phyloP scores from a whole-genome alignment of 495 filamentous ascomycete species.

The Endocarpon pusillum region DNA sequence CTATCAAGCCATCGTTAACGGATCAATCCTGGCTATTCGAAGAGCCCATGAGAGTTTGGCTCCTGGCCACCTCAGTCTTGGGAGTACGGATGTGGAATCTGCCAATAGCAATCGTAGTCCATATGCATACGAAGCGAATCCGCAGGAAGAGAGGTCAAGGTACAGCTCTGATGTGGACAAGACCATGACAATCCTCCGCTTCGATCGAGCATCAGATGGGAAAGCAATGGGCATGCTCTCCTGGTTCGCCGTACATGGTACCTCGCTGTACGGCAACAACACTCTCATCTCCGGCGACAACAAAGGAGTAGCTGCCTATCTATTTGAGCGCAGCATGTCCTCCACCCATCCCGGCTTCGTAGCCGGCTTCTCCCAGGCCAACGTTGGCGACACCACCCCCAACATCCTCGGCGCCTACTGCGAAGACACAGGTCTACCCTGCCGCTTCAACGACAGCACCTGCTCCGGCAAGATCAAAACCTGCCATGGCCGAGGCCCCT shows the following conservation, averaged over 20 bases:
- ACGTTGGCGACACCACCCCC: slow-evolving; percentile 82
- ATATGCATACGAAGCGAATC: slow-evolving; percentile 84
- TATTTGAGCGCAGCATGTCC: slow-evolving; percentile 60
- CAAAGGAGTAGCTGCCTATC: slow-evolving; percentile 79
- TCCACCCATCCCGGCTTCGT: slow-evolving; percentile 55
- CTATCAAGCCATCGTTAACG: slow-evolving; percentile 80
- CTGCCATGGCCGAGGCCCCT: slow-evolving; percentile 77
- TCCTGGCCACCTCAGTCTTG: slow-evolving; percentile 54
- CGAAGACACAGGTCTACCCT: slow-evolving; percentile 51
- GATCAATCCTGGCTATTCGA: slow-evolving; percentile 62
- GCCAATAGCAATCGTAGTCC: slow-evolving; percentile 85
- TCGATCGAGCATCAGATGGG: slow-evolving; percentile 52
- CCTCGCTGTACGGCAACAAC: slow-evolving; percentile 83
- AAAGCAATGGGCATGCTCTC: slow-evolving; percentile 67
- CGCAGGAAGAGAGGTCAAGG: slow-evolving; percentile 51
- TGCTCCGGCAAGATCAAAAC: slow-evolving; percentile 58
- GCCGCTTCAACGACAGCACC: slow-evolving; percentile 58
- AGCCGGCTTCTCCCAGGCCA: slow-evolving; percentile 87
- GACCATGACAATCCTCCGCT: slow-evolving; percentile 65
- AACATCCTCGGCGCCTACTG: slow-evolving; percentile 79
- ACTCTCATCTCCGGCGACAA: slow-evolving; percentile 87
- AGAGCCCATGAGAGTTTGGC: slow-evolving; percentile 62
- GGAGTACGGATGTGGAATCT: slow-evolving; percentile 54
- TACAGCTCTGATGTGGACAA: slow-evolving; percentile 77
- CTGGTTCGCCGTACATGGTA: slow-evolving; percentile 92